Evolutionary conservation across 768 basidiomycete genomes (phyloP).

Genomic region (Crassisporium funariophilum): DNA sequence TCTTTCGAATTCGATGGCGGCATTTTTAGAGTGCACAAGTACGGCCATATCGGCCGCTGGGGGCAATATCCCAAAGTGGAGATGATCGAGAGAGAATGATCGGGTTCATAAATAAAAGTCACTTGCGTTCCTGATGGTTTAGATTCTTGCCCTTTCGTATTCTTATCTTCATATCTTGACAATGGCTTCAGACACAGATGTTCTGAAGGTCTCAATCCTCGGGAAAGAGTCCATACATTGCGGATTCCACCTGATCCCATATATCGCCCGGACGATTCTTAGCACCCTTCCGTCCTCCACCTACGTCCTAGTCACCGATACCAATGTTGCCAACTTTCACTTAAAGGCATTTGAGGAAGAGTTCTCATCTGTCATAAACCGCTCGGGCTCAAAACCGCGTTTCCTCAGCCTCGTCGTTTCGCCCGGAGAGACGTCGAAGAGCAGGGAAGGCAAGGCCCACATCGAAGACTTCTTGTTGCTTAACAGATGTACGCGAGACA

Average conservation of each 20-base stretch:
- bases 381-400: slow-evolving; percentile 44
- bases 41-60: too few species aligned
- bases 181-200: slow-evolving; percentile 51
- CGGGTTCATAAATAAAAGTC: slow-evolving; percentile 8
- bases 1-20: too few species aligned
- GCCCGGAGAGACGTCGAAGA: slow-evolving; percentile 94
- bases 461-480: slow-evolving; percentile 92
- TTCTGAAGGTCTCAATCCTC: slow-evolving; percentile 81
- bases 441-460: slow-evolving; percentile 85
- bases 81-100: slow-evolving; percentile 6
- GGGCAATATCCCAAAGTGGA: too few species aligned
- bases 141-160: too few species aligned
- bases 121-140: too few species aligned
- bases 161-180: slow-evolving; percentile 3
- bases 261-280: slow-evolving; percentile 79
- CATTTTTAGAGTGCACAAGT: too few species aligned
- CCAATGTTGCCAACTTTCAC: slow-evolving; percentile 82
- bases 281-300: slow-evolving; percentile 73
- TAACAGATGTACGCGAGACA: slow-evolving; percentile 89
- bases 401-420: slow-evolving; percentile 80
- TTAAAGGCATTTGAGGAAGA: slow-evolving; percentile 66
- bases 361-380: slow-evolving; percentile 45
- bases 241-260: slow-evolving; percentile 88
- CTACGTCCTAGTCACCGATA: slow-evolving; percentile 93
- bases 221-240: slow-evolving; percentile 88